Conservation (phyloP, 1,284 basidiomycete species). For the Chalciporus sp. region DNA sequence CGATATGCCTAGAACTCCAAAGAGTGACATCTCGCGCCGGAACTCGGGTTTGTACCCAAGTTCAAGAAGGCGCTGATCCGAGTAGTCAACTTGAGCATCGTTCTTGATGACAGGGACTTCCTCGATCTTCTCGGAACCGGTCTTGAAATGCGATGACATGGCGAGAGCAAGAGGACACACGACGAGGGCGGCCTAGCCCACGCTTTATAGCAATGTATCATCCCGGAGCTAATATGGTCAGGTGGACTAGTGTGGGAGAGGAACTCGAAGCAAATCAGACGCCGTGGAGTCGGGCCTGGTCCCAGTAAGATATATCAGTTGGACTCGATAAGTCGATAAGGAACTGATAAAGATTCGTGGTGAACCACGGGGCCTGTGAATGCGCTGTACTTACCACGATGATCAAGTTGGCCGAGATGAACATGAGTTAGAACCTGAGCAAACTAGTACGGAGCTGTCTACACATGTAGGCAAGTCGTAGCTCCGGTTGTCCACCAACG, state of each 20-base stretch:
- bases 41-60: conserved; percentile 59
- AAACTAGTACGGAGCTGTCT: too few relatives aligned
- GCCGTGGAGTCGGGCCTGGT: too few relatives aligned
- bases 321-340: background rate
- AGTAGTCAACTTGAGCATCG: conserved; percentile 5
- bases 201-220: background rate
- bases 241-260: conserved; percentile 16
- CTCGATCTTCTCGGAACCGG: conserved; percentile 10
- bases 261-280: background rate
- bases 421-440: too few relatives aligned
- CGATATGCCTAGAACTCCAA: conserved; percentile 62
- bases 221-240: conserved; percentile 3
- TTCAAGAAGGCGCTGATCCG: conserved; percentile 50
- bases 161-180: background rate
- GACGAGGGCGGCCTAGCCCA: background rate
- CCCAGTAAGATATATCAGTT: conserved; percentile 5
- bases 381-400: too few relatives aligned
- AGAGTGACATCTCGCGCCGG: conserved; percentile 59
- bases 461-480: too few relatives aligned
- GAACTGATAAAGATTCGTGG: too few relatives aligned
- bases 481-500: too few relatives aligned
- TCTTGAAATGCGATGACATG: conserved; percentile 15
- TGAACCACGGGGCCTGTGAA: too few relatives aligned
- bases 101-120: background rate
- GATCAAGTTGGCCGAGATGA: too few relatives aligned